These are phyloP conservation scores for Erigeron philadelphicus DNA, from an alignment of 140 eudicot species.

Conservation along the genomic window DNA sequence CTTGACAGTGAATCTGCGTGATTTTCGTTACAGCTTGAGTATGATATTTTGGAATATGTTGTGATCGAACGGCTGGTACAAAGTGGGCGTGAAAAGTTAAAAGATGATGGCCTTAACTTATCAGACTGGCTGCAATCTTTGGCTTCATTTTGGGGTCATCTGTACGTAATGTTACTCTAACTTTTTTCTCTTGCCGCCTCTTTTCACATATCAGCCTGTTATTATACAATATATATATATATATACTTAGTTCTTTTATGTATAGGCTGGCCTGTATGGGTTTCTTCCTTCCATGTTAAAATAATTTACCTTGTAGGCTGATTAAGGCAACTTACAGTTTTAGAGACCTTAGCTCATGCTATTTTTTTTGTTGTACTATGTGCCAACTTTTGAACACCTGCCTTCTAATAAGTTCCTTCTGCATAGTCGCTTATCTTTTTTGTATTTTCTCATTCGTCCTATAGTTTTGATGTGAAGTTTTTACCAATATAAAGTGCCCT, in stretches of 20 bases:
- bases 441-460: slow-evolving; percentile 18
- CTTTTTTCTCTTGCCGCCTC: slow-evolving; percentile 6
- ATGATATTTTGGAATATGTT: slow-evolving; percentile 94
- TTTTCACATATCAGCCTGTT: slow-evolving; percentile 1
- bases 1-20: slow-evolving; percentile 15
- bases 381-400: slow-evolving; percentile 9
- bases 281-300: slow-evolving; percentile 13
- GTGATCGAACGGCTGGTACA: slow-evolving; percentile 95
- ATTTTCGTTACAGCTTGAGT: slow-evolving; percentile 66
- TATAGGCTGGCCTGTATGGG: slow-evolving; percentile 20
- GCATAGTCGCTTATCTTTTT: slow-evolving; percentile 21
- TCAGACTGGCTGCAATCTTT: slow-evolving; percentile 99
- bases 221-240: neutral
- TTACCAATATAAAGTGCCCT: slow-evolving; percentile 33
- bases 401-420: slow-evolving; percentile 15
- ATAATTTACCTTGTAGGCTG: neutral
- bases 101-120: slow-evolving; percentile 93
- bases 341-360: neutral
- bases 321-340: too few relatives aligned
- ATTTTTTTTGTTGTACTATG: slow-evolving; percentile 7
- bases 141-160: slow-evolving; percentile 99
- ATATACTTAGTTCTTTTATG: slow-evolving; percentile 19
- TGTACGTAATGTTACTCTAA: slow-evolving; percentile 52
- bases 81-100: slow-evolving; percentile 94
- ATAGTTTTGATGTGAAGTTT: slow-evolving; percentile 25